Evolutionary conservation across 2,329 filamentous ascomycete species (phyloP).

Genomic region (Claviceps capensis): DNA sequence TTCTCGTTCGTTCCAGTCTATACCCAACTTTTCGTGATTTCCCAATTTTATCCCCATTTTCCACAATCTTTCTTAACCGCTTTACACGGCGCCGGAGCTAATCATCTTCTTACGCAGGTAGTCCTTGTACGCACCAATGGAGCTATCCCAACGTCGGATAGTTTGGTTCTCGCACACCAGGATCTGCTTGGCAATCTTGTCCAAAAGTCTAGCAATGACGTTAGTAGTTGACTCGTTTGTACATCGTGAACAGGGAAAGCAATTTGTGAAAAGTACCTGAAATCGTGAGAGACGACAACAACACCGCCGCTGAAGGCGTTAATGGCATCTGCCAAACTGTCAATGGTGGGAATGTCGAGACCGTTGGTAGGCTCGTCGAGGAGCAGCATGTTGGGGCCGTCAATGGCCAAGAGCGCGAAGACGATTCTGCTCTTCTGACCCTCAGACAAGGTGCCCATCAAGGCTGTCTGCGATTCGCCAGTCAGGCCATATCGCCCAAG

Average conservation of each 20-base stretch:
- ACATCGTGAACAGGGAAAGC: background rate
- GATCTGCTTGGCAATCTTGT: slow-evolving; percentile 99
- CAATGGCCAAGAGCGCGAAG: slow-evolving; percentile 89
- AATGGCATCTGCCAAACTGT: slow-evolving; percentile 93
- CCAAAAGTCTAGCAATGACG: slow-evolving; percentile 54
- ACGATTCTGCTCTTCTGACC: slow-evolving; percentile 98
- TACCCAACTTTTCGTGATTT: slow-evolving; percentile 5
- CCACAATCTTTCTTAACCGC: slow-evolving; percentile 6
- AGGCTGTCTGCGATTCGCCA: slow-evolving; percentile 85
- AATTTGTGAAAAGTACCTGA: slow-evolving; percentile 52
- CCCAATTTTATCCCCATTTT: background rate
- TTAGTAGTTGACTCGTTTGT: slow-evolving; percentile 8
- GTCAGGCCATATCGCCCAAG: slow-evolving; percentile 87
- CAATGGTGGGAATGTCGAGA: slow-evolving; percentile 96
- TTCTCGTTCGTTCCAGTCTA: slow-evolving; percentile 9
- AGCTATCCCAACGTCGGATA: slow-evolving; percentile 76
- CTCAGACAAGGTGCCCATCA: slow-evolving; percentile 96
- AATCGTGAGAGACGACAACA: slow-evolving; percentile 96
- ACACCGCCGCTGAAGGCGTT: slow-evolving; percentile 94
- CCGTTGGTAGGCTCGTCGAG: slow-evolving; percentile 99
- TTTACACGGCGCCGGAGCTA: slow-evolving; percentile 70
- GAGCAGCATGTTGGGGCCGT: slow-evolving; percentile 92
- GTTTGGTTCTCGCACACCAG: slow-evolving; percentile 98
- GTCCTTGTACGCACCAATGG: slow-evolving; percentile 94
- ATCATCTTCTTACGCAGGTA: slow-evolving; percentile 99